A percentile compares a stretch with the other conserved stretches of the same genome.
Evolutionary conservation across 208 protist species (phyloP).

Genomic region (Novymonas esmeraldas): DNA sequence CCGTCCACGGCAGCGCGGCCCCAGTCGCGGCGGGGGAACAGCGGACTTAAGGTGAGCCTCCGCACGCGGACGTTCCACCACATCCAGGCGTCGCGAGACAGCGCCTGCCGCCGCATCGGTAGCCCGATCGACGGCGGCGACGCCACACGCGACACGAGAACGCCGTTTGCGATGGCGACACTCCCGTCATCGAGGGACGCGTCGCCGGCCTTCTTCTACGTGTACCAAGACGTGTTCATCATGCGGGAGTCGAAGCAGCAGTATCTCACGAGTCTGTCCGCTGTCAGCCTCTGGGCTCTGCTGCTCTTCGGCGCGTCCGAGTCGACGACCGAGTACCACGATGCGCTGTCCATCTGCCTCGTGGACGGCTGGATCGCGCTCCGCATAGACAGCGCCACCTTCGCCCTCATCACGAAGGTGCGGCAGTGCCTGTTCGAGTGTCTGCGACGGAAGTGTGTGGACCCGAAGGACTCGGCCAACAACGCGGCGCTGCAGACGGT

Average conservation of each 20-base stretch:
- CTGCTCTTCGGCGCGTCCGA: constrained; percentile 82
- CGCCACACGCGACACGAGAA: too few relatives aligned
- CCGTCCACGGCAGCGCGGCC: constrained; percentile 26
- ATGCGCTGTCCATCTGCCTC: constrained; percentile 54
- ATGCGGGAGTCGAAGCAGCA: constrained; percentile 52
- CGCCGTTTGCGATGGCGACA: too few relatives aligned
- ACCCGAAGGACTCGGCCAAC: constrained; percentile 57
- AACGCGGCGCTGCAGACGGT: constrained; percentile 57
- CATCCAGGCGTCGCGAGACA: constrained; percentile 80
- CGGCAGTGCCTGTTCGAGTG: constrained; percentile 50
- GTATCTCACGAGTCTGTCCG: constrained; percentile 79
- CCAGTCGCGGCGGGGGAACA: not conserved
- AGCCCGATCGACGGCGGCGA: constrained; percentile 26
- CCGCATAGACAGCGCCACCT: constrained; percentile 48
- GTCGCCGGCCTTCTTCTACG: constrained; percentile 71
- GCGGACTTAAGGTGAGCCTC: constrained; percentile 49
- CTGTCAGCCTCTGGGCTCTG: constrained; percentile 80
- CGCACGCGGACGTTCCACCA: constrained; percentile 47
- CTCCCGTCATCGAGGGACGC: not conserved
- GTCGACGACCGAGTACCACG: constrained; percentile 54
- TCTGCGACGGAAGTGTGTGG: constrained; percentile 63
- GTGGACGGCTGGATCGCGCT: constrained; percentile 81
- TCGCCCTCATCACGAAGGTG: constrained; percentile 41
- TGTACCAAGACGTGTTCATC: constrained; percentile 78
- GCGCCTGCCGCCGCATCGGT: constrained; percentile 69